Evolutionary conservation across 495 filamentous ascomycete genomes (phyloP).

Genomic region (Neurospora tetraspora): DNA sequence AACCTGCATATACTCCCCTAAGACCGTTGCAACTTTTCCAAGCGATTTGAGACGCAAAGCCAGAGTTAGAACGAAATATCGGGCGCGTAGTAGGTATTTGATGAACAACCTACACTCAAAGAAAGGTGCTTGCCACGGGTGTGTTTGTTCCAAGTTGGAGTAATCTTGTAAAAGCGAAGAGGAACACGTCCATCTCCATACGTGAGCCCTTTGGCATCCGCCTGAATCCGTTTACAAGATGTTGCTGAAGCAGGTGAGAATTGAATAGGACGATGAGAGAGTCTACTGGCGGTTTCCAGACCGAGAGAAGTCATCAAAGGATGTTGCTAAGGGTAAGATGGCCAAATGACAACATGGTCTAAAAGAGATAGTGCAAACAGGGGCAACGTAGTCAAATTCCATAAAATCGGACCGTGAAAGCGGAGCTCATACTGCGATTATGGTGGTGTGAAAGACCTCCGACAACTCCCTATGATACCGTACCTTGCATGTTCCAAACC

Average conservation of each 20-base stretch:
- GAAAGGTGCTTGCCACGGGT: background rate
- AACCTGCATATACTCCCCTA: background rate
- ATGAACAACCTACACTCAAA: background rate
- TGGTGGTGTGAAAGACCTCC: background rate
- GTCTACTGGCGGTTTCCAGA: background rate
- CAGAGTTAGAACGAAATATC: background rate
- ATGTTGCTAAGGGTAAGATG: background rate
- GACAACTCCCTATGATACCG: background rate
- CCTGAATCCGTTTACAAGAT: background rate
- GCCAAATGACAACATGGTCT: background rate
- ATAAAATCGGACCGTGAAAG: background rate
- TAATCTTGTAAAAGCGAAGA: background rate
- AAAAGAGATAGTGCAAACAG: background rate
- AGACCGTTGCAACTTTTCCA: accelerated
- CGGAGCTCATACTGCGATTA: background rate
- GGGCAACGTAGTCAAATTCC: background rate
- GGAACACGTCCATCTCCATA: accelerated
- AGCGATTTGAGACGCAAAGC: background rate
- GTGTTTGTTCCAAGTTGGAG: background rate
- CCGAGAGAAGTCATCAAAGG: background rate
- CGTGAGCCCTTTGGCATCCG: background rate
- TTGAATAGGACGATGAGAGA: background rate
- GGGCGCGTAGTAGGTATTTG: background rate
- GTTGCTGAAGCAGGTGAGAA: background rate
- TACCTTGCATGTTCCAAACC: too few species aligned